phyloP scores from a whole-genome alignment of 1,284 basidiomycete species.

The Veloporphyrellus conicus region DNA sequence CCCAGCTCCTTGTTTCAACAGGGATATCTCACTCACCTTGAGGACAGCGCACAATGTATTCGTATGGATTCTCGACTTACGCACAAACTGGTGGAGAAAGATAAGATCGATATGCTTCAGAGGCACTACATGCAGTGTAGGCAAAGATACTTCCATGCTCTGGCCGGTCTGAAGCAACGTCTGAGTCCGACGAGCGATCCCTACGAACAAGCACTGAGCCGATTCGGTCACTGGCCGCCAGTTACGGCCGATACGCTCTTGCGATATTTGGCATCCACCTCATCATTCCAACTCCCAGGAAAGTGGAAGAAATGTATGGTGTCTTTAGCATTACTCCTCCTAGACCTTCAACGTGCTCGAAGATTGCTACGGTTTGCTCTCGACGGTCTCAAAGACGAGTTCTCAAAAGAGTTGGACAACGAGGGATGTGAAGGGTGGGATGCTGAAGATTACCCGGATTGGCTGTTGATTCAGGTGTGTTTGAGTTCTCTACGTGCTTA shows the following conservation, averaged over 20 bases:
- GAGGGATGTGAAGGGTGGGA: constrained; percentile 8
- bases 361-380: too few relatives aligned
- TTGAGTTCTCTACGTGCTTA: constrained; percentile 23
- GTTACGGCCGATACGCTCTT: constrained; percentile 27
- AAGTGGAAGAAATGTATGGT: too few relatives aligned
- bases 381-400: too few relatives aligned
- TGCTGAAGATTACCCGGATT: constrained; percentile 34
- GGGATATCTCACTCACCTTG: background rate
- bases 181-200: background rate
- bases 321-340: too few relatives aligned
- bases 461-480: constrained; percentile 43
- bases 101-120: background rate
- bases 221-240: constrained; percentile 19
- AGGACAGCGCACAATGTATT: background rate
- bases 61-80: too few relatives aligned
- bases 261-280: background rate
- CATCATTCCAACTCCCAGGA: too few relatives aligned
- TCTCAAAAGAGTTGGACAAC: constrained; percentile 16
- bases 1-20: background rate
- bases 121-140: background rate
- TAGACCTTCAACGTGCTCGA: too few relatives aligned
- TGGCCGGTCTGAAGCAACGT: background rate
- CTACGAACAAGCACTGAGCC: background rate
- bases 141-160: background rate
- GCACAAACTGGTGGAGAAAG: rapidly evolving